Conservation (phyloP, 139 green algal genomes). For the Chlorella sp. region DNA sequence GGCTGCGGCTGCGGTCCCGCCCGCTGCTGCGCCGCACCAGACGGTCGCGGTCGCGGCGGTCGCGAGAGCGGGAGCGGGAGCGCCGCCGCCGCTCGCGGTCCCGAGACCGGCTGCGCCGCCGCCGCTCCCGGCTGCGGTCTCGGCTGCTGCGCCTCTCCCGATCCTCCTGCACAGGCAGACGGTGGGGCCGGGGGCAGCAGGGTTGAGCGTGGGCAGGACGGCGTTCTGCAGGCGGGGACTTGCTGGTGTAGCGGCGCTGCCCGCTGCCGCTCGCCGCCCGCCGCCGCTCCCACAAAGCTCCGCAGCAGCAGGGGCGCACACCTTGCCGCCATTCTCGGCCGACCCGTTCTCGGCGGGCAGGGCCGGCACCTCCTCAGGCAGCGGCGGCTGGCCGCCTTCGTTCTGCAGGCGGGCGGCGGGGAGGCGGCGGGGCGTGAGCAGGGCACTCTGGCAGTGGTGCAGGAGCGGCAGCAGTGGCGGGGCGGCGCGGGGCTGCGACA, state of each 20-base stretch:
- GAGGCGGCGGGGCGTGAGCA: no score
- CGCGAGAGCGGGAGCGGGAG: not conserved
- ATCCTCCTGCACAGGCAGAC: not conserved
- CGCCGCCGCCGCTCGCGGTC: not conserved
- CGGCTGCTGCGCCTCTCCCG: no score
- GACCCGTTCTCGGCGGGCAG: conserved; percentile 4
- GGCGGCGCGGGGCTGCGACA: no score
- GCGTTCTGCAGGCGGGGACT: no score
- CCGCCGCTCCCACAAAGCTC: not conserved
- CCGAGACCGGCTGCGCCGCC: not conserved
- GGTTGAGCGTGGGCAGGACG: not conserved
- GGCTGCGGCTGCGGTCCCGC: conserved; percentile 9
- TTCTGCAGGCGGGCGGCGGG: no score
- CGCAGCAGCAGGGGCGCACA: not conserved
- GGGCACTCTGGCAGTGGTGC: no score
- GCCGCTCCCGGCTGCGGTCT: not conserved
- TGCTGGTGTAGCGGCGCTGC: no score
- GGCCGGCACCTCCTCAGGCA: not conserved
- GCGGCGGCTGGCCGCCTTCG: not conserved
- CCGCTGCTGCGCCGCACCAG: not conserved
- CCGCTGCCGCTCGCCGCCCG: not conserved
- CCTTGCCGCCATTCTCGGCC: not conserved
- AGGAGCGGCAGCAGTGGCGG: no score
- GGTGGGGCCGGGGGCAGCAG: not conserved
- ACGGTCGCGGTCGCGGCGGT: no score